Percentiles rank a stretch among this genome's conserved stretches.
Conservation (phyloP, 768 basidiomycete species). For the Termitomyces sp. region DNA sequence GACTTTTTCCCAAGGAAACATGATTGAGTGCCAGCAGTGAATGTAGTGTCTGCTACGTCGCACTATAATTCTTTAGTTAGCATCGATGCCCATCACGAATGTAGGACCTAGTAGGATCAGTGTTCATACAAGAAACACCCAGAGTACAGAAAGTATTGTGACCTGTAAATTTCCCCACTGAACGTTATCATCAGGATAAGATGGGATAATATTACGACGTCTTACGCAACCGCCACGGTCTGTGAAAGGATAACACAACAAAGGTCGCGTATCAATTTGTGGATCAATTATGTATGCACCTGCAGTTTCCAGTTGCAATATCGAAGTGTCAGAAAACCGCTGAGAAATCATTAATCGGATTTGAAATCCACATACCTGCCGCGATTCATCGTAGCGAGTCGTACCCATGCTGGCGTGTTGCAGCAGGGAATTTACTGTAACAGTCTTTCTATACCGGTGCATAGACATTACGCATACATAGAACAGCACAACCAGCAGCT, state of each 20-base stretch:
- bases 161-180: background rate
- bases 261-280: background rate
- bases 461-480: slow-evolving; percentile 21
- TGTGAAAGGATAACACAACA: background rate
- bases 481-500: slow-evolving; percentile 22
- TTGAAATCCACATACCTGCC: no score
- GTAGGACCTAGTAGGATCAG: no score
- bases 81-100: background rate
- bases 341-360: no score
- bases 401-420: background rate
- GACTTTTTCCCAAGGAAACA: no score
- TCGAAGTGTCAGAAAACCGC: no score
- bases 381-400: no score
- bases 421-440: background rate
- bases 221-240: background rate
- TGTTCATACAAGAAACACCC: background rate
- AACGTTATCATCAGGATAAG: no score
- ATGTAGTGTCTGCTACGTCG: background rate
- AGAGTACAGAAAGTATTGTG: background rate
- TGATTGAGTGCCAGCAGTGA: no score
- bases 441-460: slow-evolving; percentile 14
- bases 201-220: background rate
- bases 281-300: no score
- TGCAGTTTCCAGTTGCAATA: no score
- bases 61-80: background rate